Conservation (phyloP, 2,329 filamentous ascomycete genomes). For the Fusarium sp. region DNA sequence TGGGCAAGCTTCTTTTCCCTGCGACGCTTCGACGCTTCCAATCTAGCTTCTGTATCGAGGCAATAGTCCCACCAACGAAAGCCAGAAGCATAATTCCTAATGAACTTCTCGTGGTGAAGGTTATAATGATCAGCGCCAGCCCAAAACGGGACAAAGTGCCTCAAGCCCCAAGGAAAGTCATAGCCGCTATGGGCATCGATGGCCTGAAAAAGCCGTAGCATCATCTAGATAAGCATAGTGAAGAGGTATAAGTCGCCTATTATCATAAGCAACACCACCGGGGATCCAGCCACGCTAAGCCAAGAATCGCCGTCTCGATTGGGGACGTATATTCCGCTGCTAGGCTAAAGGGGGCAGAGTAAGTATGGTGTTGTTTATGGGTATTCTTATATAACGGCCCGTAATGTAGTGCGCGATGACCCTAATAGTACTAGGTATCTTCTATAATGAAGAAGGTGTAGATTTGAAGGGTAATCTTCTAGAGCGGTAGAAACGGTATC, state of each 20-base stretch:
- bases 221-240: slow-evolving; percentile 98
- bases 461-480: slow-evolving; percentile 92
- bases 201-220: slow-evolving; percentile 92
- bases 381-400: slow-evolving; percentile 95
- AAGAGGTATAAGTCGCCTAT: slow-evolving; percentile 92
- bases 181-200: slow-evolving; percentile 98
- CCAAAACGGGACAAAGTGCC: slow-evolving; percentile 97
- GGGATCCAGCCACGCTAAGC: slow-evolving; percentile 86
- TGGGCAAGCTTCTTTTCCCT: slow-evolving; percentile 80
- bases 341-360: slow-evolving; percentile 97
- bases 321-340: slow-evolving; percentile 98
- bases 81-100: slow-evolving; percentile 97
- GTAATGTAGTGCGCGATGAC: slow-evolving; percentile 92
- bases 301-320: slow-evolving; percentile 95
- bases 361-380: slow-evolving; percentile 99
- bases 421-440: slow-evolving; percentile 99
- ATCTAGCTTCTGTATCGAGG: slow-evolving; percentile 91
- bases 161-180: slow-evolving; percentile 97
- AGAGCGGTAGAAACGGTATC: slow-evolving; percentile 87
- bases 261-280: slow-evolving; percentile 84
- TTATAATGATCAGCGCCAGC: slow-evolving; percentile 97
- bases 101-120: slow-evolving; percentile 96
- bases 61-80: slow-evolving; percentile 99
- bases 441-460: slow-evolving; percentile 94
- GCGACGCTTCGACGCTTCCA: slow-evolving; percentile 85